Base-by-base conservation (phyloP, 768 basidiomycete species). In the Termitomyces sp. region DNA sequence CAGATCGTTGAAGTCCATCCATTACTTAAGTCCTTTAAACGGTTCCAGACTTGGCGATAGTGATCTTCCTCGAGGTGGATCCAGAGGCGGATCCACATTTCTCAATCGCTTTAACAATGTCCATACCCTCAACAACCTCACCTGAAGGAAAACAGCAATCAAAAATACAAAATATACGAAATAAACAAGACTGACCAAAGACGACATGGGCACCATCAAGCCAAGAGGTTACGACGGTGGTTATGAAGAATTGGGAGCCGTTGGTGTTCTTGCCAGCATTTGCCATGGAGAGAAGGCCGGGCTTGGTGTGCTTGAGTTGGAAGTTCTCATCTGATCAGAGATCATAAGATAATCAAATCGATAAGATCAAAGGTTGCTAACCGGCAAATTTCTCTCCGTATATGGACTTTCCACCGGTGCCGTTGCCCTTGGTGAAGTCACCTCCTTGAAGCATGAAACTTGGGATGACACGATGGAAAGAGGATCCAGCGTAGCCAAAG, bases 361-460 rank as follows among this genome's bases (percentile, higher is more conserved):
- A 49, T 42, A 31, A 37, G 39, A 60, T 55, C 36, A 53, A 14
- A 24, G 16, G 26, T 53, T 52, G 47, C 41, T 20, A 67, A 87
- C 87, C 88, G 7, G 65, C 66, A 60, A 89, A 90, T 65, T 82
- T 85, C 47, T 75, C 74, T 61, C 88, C 88, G 59, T 88, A 90
- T 68, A 90, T 90, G 26, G 86, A 88, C 72, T 86, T 89, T 48
- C 90, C 91, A 59, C 90, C 91, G 10, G 88, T 90, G 16, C 90
- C 90, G 59, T 88, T 74, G 29, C 71, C 67, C 18, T 57, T 64
- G 61, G 86, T 88, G 71, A 96, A 96, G 69, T 94, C 92, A 56
- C 94, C 94, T 26, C 92, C 93, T 71, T 95, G 93, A 57, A 92
- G 78, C 90, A 93, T 93, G 74, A 93, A 94, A 42, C 67, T 43